A percentile compares a stretch with the other conserved stretches of the same genome.
phyloP scores from a whole-genome alignment of 2,329 filamentous ascomycete species.

The Dactylonectria estremocensis region DNA sequence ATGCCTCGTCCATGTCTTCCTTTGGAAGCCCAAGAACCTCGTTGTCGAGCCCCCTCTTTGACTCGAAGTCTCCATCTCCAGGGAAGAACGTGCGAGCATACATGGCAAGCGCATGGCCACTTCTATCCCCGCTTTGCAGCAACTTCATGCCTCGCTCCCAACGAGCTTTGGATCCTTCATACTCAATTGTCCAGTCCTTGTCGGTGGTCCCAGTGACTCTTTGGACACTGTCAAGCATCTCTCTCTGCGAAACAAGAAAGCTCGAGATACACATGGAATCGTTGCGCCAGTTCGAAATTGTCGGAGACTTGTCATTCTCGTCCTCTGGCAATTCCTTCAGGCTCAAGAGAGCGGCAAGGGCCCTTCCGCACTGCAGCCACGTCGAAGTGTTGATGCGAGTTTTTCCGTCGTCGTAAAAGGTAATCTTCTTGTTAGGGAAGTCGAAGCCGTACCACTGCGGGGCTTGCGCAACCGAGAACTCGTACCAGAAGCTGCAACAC shows the following conservation, averaged over 20 bases:
- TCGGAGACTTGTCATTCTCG: conserved; percentile 49
- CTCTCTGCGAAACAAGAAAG: conserved; percentile 72
- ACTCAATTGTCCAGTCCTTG: conserved; percentile 64
- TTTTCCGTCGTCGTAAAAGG: conserved; percentile 70
- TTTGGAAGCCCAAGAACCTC: conserved; percentile 68
- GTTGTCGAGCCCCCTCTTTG: conserved; percentile 60
- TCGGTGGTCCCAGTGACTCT: conserved; percentile 71
- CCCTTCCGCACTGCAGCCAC: conserved; percentile 70
- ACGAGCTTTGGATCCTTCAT: conserved; percentile 63
- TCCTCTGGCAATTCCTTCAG: conserved; percentile 62
- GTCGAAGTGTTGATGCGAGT: conserved; percentile 72
- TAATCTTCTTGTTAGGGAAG: conserved; percentile 58
- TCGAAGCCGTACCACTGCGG: conserved; percentile 64
- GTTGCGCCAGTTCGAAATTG: conserved; percentile 57
- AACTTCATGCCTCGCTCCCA: conserved; percentile 62
- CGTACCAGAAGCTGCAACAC: conserved; percentile 71
- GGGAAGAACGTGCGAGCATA: conserved; percentile 71
- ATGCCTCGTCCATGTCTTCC: conserved; percentile 72
- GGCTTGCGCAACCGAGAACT: conserved; percentile 63
- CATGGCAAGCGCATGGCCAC: conserved; percentile 65
- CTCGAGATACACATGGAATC: conserved; percentile 66
- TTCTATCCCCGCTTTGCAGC: conserved; percentile 57
- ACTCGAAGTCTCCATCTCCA: conserved; percentile 59
- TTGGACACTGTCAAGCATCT: conserved; percentile 75
- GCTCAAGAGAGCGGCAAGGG: conserved; percentile 65